Base-by-base conservation (phyloP, 139 green algal genomes). In the Picochlorum costavermella region DNA sequence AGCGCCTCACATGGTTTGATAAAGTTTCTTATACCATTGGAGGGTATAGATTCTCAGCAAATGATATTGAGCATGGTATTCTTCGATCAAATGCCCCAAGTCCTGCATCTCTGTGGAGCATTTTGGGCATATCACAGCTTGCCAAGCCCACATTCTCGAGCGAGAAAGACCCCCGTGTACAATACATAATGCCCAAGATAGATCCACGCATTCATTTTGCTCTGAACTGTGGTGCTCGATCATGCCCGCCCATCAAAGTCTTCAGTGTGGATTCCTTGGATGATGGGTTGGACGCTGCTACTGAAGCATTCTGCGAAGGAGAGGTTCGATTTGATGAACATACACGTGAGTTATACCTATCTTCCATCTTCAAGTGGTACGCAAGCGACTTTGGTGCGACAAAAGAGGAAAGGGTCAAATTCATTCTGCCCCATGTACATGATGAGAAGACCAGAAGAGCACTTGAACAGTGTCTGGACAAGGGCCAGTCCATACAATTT, bases 41-140 rank as follows among this genome's bases (percentile, higher is more conserved):
- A 10, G 89, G 89, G 6, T 14, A 58, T 9, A 72, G 71, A 11
- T 94, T 82, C 72, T 82, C 77, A 16, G 63, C 80, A 2, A 86
- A 97, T 60, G 92, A 97, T 75, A 83, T 98, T 14, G 92, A 98
- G 83, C 85, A 98, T 61, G 92, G 92, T 6, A 77, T 97, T 50
- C 75, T 98, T 73, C 79, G 92, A 4, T 82, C 81, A 61, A 98
- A 98, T 74, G 31, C 66, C 28, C 68, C 73, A 56, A 71, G 63
- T 56, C 78, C 80, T 10, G 83, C 78, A 20, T 75, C 69, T 45
- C 48, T 83, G 5, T 66, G 61, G 4, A 67, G 63, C 14, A 51
- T 90, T 30, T 20, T 92, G 28, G 81, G 83, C 0, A 30, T 73
- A n/a, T 67, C 65, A 29, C 36, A 67, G 9, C 72, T 75, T 65